A percentile compares a stretch with the other conserved stretches of the same genome.
phyloP scores from a whole-genome alignment of 257 asterid genomes.

The Nicotiana noctiflora region DNA sequence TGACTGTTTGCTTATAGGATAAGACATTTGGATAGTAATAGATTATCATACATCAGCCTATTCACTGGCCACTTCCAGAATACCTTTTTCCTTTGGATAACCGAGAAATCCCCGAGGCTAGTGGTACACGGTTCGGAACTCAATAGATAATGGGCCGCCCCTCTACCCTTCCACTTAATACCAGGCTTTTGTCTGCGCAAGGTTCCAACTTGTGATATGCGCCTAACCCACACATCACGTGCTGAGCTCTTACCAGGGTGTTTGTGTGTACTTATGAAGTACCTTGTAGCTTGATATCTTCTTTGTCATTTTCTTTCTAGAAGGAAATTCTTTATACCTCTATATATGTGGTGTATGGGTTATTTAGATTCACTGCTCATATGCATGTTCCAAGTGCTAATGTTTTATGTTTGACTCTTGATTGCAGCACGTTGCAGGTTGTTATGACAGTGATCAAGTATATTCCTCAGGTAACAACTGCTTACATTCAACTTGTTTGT shows the following conservation, averaged over 20 bases:
- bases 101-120: too few relatives aligned
- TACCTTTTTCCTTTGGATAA: too few relatives aligned
- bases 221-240: too few relatives aligned
- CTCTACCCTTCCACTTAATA: too few relatives aligned
- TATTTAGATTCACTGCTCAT: background rate
- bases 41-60: background rate
- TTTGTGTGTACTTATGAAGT: background rate
- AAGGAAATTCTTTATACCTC: background rate
- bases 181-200: too few relatives aligned
- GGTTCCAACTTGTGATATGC: too few relatives aligned
- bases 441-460: conserved; percentile 84
- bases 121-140: too few relatives aligned
- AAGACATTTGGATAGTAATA: background rate
- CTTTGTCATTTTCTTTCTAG: background rate
- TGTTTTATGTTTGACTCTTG: background rate
- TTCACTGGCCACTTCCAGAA: background rate
- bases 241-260: too few relatives aligned
- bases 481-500: background rate
- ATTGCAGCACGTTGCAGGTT: conserved; percentile 72
- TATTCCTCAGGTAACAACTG: conserved; percentile 75
- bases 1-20: background rate
- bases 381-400: background rate
- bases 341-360: background rate
- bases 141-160: too few relatives aligned
- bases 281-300: background rate